Evolutionary conservation across 345 rosid species (phyloP).

Genomic region (Eucalyptus guilfoylei): DNA sequence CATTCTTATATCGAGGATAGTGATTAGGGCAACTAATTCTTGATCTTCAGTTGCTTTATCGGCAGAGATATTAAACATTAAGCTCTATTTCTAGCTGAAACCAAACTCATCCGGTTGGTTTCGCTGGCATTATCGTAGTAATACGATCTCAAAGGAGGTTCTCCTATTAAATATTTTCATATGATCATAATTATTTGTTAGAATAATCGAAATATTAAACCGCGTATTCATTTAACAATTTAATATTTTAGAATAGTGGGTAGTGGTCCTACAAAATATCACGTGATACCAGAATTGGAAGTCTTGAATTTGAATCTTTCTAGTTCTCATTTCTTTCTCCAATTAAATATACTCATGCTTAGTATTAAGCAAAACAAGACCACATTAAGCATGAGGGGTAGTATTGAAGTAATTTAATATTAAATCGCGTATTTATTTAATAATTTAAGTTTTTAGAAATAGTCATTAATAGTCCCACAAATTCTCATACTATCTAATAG

Average conservation of each 20-base stretch:
- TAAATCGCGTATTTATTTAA: too few relatives aligned
- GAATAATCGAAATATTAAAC: too few relatives aligned
- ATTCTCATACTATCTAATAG: neutral
- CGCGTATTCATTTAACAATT: accelerated
- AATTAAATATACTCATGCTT: too few relatives aligned
- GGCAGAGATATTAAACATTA: neutral
- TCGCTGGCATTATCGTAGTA: neutral
- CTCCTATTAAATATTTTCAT: neutral
- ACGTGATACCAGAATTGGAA: too few relatives aligned
- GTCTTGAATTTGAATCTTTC: accelerated
- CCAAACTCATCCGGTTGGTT: neutral
- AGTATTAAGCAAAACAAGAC: too few relatives aligned
- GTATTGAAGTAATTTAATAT: too few relatives aligned
- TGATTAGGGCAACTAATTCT: neutral
- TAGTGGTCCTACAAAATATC: accelerated
- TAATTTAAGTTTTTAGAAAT: too few relatives aligned
- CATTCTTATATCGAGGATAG: neutral
- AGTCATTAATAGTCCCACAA: too few relatives aligned
- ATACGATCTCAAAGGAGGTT: neutral
- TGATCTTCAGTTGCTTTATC: neutral
- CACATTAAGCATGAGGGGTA: too few relatives aligned
- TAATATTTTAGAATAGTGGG: too few relatives aligned
- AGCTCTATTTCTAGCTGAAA: neutral
- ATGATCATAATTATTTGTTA: neutral
- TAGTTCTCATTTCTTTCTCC: too few relatives aligned